Percentiles rank a stretch among this genome's conserved stretches.
These are phyloP conservation scores for Thalia dealbata DNA, from an alignment of 176 grass and related monocot species.

Conservation along the genomic window DNA sequence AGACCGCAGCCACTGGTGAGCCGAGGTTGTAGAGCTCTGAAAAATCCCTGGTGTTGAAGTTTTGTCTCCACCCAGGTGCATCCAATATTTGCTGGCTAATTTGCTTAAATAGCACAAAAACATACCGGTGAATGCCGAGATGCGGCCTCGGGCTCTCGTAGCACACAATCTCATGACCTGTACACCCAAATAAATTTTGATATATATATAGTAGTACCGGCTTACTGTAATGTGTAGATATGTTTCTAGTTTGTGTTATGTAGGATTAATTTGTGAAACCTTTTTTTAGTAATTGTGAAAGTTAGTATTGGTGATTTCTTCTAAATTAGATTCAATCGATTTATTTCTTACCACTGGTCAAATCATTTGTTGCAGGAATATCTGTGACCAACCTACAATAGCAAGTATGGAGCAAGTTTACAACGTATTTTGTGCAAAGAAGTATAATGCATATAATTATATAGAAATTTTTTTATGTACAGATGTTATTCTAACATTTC, in stretches of 20 bases:
- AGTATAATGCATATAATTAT: too few species aligned
- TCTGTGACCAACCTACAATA: slow-evolving; percentile 50
- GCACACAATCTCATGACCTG: slow-evolving; percentile 5
- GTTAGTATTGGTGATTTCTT: background rate
- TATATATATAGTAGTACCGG: too few species aligned
- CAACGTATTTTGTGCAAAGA: background rate
- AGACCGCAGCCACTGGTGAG: background rate
- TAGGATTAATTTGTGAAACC: background rate
- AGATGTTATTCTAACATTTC: too few species aligned
- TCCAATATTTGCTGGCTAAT: background rate
- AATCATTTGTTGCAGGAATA: slow-evolving; percentile 50
- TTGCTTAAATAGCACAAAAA: slow-evolving; percentile 1
- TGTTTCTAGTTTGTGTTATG: background rate
- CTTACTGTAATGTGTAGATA: too few species aligned
- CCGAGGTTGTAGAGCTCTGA: slow-evolving; percentile 10
- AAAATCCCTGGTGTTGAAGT: slow-evolving; percentile 12
- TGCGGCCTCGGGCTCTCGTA: slow-evolving; percentile 8
- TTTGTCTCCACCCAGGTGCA: slow-evolving; percentile 2
- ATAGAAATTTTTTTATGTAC: too few species aligned
- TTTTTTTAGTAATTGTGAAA: background rate
- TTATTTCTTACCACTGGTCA: slow-evolving; percentile 30
- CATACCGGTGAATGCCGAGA: slow-evolving; percentile 11
- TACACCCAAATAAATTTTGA: too few species aligned
- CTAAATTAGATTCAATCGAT: background rate
- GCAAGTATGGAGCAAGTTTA: background rate